phyloP scores from a whole-genome alignment of 2,329 filamentous ascomycete genomes.

The Xylariaceae sp. region DNA sequence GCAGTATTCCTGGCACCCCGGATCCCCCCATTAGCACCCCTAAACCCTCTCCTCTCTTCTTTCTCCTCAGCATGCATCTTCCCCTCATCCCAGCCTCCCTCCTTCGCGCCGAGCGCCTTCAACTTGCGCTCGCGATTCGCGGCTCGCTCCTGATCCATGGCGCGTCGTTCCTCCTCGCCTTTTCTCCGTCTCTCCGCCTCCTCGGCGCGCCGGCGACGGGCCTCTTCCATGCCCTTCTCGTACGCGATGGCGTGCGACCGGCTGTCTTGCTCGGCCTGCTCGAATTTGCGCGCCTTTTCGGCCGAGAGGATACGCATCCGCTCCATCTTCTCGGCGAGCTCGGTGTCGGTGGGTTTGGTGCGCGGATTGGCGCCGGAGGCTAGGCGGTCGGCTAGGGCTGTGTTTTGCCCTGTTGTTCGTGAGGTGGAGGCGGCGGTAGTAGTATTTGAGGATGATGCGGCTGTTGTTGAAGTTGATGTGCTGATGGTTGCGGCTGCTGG shows the following conservation, averaged over 20 bases:
- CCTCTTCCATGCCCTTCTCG: constrained; percentile 54
- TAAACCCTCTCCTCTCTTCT: constrained; percentile 41
- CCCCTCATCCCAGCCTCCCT: constrained; percentile 56
- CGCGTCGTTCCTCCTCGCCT: constrained; percentile 49
- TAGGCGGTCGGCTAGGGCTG: constrained; percentile 39
- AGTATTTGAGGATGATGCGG: constrained; percentile 9
- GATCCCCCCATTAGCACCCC: constrained; percentile 36
- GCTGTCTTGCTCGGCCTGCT: constrained; percentile 55
- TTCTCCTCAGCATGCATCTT: constrained; percentile 43
- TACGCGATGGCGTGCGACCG: constrained; percentile 52
- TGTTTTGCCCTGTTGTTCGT: constrained; percentile 29
- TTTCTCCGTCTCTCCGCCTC: constrained; percentile 49
- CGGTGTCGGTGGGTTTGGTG: constrained; percentile 55
- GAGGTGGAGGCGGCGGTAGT: constrained; percentile 14
- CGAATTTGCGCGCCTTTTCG: constrained; percentile 56
- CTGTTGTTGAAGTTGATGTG: constrained; percentile 10
- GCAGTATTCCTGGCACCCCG: constrained; percentile 35
- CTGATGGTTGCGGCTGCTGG: constrained; percentile 17
- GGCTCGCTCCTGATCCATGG: constrained; percentile 56
- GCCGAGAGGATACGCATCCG: constrained; percentile 56
- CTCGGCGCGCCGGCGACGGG: constrained; percentile 46
- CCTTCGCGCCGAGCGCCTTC: constrained; percentile 52
- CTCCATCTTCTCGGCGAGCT: constrained; percentile 58
- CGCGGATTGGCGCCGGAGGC: constrained; percentile 56
- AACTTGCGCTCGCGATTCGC: constrained; percentile 59